Evolutionary conservation across 2,329 filamentous ascomycete species (phyloP).

Genomic region (Penicillium carneum): DNA sequence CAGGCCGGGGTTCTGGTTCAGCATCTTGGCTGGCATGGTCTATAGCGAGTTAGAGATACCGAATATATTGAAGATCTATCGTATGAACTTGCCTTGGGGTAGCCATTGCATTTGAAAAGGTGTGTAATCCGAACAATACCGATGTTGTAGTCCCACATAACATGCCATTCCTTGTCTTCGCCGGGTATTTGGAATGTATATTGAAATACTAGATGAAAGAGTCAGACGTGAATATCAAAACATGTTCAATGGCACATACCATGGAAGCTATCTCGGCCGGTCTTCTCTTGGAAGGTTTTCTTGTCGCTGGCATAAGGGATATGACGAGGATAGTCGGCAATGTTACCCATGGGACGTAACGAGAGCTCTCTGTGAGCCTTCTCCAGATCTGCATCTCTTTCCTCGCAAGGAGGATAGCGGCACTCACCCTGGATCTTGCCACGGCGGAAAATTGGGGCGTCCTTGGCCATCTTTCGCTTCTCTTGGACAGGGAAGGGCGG

Average conservation of each 20-base stretch:
- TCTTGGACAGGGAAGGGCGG: constrained; percentile 26
- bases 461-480: constrained; percentile 68
- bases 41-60: constrained; percentile 49
- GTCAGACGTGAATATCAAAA: constrained; percentile 15
- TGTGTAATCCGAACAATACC: constrained; percentile 92
- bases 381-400: constrained; percentile 64
- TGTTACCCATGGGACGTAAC: constrained; percentile 70
- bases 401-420: constrained; percentile 77
- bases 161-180: constrained; percentile 70
- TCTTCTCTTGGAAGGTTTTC: constrained; percentile 85
- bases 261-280: constrained; percentile 85
- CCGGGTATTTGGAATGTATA: constrained; percentile 79
- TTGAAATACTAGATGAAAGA: constrained; percentile 51
- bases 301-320: constrained; percentile 96
- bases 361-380: constrained; percentile 68
- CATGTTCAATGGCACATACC: constrained; percentile 59
- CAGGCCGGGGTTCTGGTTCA: constrained; percentile 78
- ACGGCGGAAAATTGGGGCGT: constrained; percentile 68
- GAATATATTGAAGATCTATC: background rate
- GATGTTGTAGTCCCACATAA: constrained; percentile 98
- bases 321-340: constrained; percentile 69
- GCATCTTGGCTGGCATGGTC: constrained; percentile 87
- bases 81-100: constrained; percentile 73
- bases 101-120: constrained; percentile 89
- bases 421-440: constrained; percentile 70